Conservation (phyloP, 768 basidiomycete genomes). For the Rhodocollybia butyracea region DNA sequence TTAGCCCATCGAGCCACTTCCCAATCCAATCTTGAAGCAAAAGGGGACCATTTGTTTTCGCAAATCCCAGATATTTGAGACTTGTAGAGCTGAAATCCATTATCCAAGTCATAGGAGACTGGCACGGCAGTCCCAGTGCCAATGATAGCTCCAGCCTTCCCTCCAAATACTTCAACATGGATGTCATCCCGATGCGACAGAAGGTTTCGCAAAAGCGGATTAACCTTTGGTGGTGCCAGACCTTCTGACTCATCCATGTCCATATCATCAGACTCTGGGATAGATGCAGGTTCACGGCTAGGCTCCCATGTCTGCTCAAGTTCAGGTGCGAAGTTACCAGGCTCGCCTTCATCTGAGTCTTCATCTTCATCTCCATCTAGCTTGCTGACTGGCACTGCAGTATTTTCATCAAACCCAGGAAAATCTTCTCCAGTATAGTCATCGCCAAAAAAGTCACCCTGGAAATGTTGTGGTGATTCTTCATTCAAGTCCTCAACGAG, state of each 20-base stretch:
- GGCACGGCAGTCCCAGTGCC: neutral
- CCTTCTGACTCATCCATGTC: neutral
- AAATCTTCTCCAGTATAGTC: conserved; percentile 5
- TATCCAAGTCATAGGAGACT: neutral
- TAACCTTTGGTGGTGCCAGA: too few species aligned
- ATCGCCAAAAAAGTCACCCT: conserved; percentile 9
- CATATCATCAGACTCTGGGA: neutral
- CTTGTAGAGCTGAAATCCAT: neutral
- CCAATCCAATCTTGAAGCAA: conserved; percentile 12
- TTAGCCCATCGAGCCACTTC: conserved; percentile 26
- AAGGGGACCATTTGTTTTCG: conserved; percentile 16
- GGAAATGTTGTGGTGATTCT: neutral
- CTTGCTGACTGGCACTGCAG: neutral
- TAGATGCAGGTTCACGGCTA: neutral
- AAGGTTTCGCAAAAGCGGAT: neutral
- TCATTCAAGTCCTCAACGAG: too few species aligned
- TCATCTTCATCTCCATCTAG: neutral
- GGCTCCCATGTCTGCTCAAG: neutral
- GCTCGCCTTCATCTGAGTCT: neutral
- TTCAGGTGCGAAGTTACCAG: neutral
- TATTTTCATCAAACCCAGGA: neutral
- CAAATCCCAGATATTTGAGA: neutral
- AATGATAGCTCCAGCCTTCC: neutral
- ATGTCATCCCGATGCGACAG: neutral
- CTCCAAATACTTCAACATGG: neutral